Conservation (phyloP, 208 protist genomes). For the Leishmania aethiopica region DNA sequence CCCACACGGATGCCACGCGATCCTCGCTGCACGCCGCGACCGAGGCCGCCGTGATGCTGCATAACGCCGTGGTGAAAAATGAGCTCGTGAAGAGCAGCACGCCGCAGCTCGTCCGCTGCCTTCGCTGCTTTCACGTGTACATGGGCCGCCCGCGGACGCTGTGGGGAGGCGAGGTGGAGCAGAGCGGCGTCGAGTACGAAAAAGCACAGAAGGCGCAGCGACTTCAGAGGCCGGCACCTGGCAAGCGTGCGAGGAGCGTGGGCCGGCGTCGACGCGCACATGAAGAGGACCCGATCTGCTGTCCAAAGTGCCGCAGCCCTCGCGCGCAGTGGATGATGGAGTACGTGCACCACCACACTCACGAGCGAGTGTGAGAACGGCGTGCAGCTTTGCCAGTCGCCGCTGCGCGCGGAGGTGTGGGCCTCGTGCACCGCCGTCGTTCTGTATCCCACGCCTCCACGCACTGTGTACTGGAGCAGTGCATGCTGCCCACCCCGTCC, state of each 20-base stretch:
- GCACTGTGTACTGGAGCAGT: background rate
- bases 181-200: constrained; percentile 69
- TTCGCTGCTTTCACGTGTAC: constrained; percentile 86
- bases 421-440: background rate
- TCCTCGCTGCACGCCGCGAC: constrained; percentile 44
- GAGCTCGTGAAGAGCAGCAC: constrained; percentile 68
- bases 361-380: constrained; percentile 29
- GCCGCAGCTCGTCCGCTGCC: constrained; percentile 69
- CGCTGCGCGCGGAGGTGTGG: background rate
- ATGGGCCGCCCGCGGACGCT: constrained; percentile 63
- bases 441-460: background rate
- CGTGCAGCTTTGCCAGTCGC: background rate
- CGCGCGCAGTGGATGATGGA: constrained; percentile 87
- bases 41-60: constrained; percentile 54
- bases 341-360: constrained; percentile 82
- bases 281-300: constrained; percentile 43
- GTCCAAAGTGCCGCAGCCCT: constrained; percentile 62
- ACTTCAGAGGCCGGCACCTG: constrained; percentile 36
- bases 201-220: constrained; percentile 34
- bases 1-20: constrained; percentile 24
- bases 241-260: constrained; percentile 55
- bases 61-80: constrained; percentile 57
- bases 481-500: background rate
- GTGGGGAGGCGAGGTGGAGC: constrained; percentile 60
- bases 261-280: constrained; percentile 31